Evolutionary conservation across 2,329 filamentous ascomycete genomes (phyloP).

Genomic region (Diaporthe vexans): DNA sequence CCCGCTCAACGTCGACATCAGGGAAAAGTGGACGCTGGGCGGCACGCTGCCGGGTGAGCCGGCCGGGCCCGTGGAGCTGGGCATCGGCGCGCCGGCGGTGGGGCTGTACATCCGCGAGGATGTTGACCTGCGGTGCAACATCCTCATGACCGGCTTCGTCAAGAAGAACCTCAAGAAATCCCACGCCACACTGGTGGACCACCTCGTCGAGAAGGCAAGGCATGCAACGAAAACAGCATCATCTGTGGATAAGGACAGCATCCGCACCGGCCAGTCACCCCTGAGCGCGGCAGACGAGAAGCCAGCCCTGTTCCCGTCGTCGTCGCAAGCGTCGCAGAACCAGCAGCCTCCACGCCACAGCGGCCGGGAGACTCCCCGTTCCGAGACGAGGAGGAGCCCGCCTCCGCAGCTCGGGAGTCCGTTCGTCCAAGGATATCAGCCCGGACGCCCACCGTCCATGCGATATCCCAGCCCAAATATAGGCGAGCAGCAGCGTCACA

Average conservation of each 20-base stretch:
- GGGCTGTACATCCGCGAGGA: constrained; percentile 90
- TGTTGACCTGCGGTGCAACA: constrained; percentile 84
- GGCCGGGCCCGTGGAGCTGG: constrained; percentile 74
- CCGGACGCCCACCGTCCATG: neutral
- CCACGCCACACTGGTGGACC: constrained; percentile 77
- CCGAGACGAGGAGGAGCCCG: constrained; percentile 40
- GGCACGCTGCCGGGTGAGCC: constrained; percentile 81
- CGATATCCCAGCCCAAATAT: constrained; percentile 4
- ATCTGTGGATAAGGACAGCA: neutral
- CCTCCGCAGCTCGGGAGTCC: constrained; percentile 42
- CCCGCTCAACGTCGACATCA: constrained; percentile 84
- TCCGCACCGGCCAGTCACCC: neutral
- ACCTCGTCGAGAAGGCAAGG: constrained; percentile 68
- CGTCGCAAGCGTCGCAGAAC: constrained; percentile 17
- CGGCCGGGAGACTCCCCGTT: neutral
- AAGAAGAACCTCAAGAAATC: constrained; percentile 86
- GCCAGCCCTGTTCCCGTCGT: neutral
- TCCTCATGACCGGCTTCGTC: constrained; percentile 82
- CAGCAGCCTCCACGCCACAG: neutral
- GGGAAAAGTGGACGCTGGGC: constrained; percentile 81
- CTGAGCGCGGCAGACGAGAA: constrained; percentile 13
- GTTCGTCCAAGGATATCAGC: constrained; percentile 24
- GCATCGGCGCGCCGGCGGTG: constrained; percentile 72
- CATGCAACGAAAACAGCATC: neutral
- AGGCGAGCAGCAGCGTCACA: neutral